Base-by-base conservation (phyloP, 1,139 yeast species). In the Lodderomyces elongisporus region DNA sequence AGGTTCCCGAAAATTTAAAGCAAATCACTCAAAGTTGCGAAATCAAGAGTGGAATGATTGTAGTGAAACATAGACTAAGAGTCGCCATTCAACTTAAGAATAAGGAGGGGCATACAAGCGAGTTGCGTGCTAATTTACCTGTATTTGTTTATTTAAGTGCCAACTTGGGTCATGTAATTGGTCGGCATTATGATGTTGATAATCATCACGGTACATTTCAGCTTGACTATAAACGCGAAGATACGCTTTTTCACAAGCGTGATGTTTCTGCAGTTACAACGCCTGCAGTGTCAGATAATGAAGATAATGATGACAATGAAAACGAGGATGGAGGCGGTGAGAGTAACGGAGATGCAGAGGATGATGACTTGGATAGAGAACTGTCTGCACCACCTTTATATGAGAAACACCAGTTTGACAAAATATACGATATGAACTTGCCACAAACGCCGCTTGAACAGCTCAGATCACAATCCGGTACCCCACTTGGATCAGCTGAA, bases 41-140 rank as follows among this genome's bases (percentile, higher is more conserved):
- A 13, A 54, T 77, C 28, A 65, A 66, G 33, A 58, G 66, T 31
- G 69, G 66, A 17, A 50, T 74, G 35, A 61, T 79, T 33, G 70
- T 66, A 38, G 81, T 79, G 5, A 70, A 76, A 38, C 89, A 82
- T 52, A 68, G 81, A 44, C 49, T 82, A 29, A 70, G 80, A 38
- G 58, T 80, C 14, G 66, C 67, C 3, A 68, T 81, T 17, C 74
- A 73, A 35, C 53, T 82, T 29, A 60, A 70, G 18, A 81, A 80
- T 48, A 62, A 74, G 2, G 77, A 71, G 40, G 85, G 85, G 2
- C 84, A 78, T 48, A 63, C 73, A 5, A 77, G 84, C 39, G 89
- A 82, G 54, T 56, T 81, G 20, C 60, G 85, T 30, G 85, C 88
- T 3, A 77, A 81, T 29, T 56, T 82, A 32, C 88, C 89, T 0